Evolutionary conservation across 83 land plant species (phyloP).

Genomic region (Diphasiastrum complanatum): DNA sequence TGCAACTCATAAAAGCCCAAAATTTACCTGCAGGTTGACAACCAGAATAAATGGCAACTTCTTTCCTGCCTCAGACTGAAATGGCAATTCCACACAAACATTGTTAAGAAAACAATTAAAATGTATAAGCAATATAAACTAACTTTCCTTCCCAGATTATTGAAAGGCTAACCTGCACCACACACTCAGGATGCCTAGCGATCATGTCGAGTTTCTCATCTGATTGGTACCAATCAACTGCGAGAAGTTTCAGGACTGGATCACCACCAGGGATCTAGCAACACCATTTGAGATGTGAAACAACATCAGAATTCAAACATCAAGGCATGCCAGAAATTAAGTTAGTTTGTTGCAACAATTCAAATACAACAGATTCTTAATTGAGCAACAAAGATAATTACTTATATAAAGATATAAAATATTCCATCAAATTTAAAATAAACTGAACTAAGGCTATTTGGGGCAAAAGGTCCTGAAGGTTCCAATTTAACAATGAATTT

Average conservation of each 20-base stretch:
- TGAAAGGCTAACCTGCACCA: conserved; percentile 31
- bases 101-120: background rate
- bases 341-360: too few relatives aligned
- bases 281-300: background rate
- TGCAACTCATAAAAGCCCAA: background rate
- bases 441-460: too few relatives aligned
- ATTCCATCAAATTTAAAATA: too few relatives aligned
- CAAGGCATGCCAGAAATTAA: background rate
- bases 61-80: conserved; percentile 11
- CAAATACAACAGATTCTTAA: too few relatives aligned
- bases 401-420: too few relatives aligned
- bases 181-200: conserved; percentile 22
- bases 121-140: background rate
- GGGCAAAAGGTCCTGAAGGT: too few relatives aligned
- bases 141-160: conserved; percentile 1
- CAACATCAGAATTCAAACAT: background rate
- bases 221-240: conserved; percentile 35
- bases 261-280: conserved; percentile 38
- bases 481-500: too few relatives aligned
- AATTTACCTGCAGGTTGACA: conserved; percentile 22
- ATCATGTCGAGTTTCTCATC: conserved; percentile 24
- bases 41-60: conserved; percentile 19
- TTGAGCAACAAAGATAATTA: too few relatives aligned
- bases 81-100: background rate
- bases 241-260: conserved; percentile 35